These are phyloP conservation scores for Sporothrix brunneoviolacea DNA, from an alignment of 2,329 filamentous ascomycete genomes.

Conservation along the genomic window DNA sequence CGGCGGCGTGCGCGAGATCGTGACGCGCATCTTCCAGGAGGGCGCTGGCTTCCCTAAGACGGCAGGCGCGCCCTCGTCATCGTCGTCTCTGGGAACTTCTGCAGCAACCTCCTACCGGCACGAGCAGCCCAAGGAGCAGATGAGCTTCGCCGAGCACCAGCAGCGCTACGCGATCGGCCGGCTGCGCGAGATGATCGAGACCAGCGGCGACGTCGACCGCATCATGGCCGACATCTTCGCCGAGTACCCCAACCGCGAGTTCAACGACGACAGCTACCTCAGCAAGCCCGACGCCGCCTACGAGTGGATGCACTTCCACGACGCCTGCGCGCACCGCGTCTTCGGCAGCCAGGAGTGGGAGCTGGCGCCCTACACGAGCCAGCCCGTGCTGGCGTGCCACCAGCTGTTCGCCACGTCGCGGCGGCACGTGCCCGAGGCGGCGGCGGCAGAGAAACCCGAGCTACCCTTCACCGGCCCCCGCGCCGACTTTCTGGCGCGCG, in stretches of 20 bases:
- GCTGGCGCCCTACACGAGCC: conserved; percentile 75
- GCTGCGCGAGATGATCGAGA: conserved; percentile 69
- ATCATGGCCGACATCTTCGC: conserved; percentile 80
- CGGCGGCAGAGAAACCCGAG: conserved; percentile 36
- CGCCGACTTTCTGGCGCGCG: conserved; percentile 74
- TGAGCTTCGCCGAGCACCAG: conserved; percentile 65
- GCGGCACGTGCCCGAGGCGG: conserved; percentile 33
- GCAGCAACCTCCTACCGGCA: conserved; percentile 29
- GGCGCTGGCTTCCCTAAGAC: conserved; percentile 69
- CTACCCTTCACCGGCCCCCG: conserved; percentile 73
- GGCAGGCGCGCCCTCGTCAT: conserved; percentile 28
- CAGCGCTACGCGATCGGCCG: conserved; percentile 68
- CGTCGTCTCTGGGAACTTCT: conserved; percentile 19
- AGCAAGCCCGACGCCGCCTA: conserved; percentile 83
- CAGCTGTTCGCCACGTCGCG: conserved; percentile 62
- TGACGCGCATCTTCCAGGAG: conserved; percentile 70
- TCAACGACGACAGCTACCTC: conserved; percentile 86
- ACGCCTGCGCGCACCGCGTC: conserved; percentile 69
- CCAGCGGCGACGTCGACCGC: conserved; percentile 69
- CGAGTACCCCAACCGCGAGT: conserved; percentile 78
- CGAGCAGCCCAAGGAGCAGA: conserved; percentile 51
- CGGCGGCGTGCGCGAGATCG: conserved; percentile 67
- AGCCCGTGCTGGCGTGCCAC: conserved; percentile 84
- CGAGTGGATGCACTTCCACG: conserved; percentile 95
- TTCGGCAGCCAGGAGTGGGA: conserved; percentile 91